Base-by-base conservation (phyloP, 139 green algal genomes). In the Diplosphaera chodatii region DNA sequence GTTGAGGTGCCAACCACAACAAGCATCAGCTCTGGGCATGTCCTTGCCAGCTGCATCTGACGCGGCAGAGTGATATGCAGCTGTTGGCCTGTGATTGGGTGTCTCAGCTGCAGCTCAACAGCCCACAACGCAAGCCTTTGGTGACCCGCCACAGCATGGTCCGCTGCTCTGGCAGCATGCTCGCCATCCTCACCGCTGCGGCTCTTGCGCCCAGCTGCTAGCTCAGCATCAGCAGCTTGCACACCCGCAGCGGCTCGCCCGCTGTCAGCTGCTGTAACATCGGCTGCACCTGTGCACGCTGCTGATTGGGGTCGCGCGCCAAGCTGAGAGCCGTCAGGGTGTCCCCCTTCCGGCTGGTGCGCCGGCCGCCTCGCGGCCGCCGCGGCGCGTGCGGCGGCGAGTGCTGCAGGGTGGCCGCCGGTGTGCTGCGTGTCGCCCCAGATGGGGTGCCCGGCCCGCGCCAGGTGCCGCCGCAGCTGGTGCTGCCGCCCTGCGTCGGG, bases 401-500 rank as follows among this genome's bases (percentile, higher is more conserved):
- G 25, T 40, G 76, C 29, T 74, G 71, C 48, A 23, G 27, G 1
- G 22, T 80, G 80, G 30, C 76, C 76, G 40, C 64, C 65, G 0
- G 70, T 76, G 78, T 91, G 89, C 25, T 75, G 65, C 1, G 27
- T 22, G 64, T 93, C 87, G 2, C 86, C 86, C 21, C 90, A 62
- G 15, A 93, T 77, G 23, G 87, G 83, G 31, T 87, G 78, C 28
- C 86, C 86, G 0, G 83, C 32, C 37, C 84, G 74, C 0, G 86
- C 85, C 83, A 92, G 83, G 80, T 94, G 88, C n/a, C 83, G 85
- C 4, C 88, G 80, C 70, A 94, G 81, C 83, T 94, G 88, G 68
- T 92, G 84, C 18, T 18, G 8, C 48, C 48, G 48, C 3, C 48
- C 48, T 59, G 48, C 48, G 25, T 5, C 6, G 37, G 37, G n/a